Base-by-base conservation (phyloP, 306 rosid genomes). In the Hippophae gyantsensis region DNA sequence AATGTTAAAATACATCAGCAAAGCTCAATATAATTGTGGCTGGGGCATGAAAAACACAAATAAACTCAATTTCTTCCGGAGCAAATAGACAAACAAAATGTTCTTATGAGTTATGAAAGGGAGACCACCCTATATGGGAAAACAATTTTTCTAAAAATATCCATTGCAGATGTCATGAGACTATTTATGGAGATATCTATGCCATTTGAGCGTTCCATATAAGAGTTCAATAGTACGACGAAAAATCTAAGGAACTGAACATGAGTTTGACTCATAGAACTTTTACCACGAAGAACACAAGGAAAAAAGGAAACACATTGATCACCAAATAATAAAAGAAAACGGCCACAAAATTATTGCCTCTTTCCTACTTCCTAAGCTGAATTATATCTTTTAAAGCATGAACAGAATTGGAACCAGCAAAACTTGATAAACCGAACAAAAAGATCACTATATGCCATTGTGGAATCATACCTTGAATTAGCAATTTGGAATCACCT, bases 341-440 rank as follows among this genome's bases (percentile, higher is more conserved):
- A 43, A 49, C 23, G 23, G 23, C 9, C 43, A 52, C 3, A 14
- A 11, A 9, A 6, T 59, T 5, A 38, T 45, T 14, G 32, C 11
- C 26, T 60, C 42, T 46, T 68, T 69, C 51, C 50, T 23, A 40
- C 48, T 18, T 58, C 46, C 23, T 26, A 43, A 18, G 25, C 43
- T 13, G 13, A 43, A 11, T 43, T 9, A 46, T 5, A 18, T 14
- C 4, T 32, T 50, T 27, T 10, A 12, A 26, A 3, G 18, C 54
- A 26, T 7, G 45, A 60, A 25, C 38, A 32, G 38, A 32, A 18
- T 18, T 18, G 23, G 23, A 18, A 18, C 23, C 23, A 18, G 38
- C 38, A 2, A 32, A 32, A 32, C 3, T 60, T 7, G 41, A 61
- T 54, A 52, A 48, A 59, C 10, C 18, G 10, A 43, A 45, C 63